Evolutionary conservation across 805 yeast genomes (phyloP).

Genomic region (Yarrowia osloensis): DNA sequence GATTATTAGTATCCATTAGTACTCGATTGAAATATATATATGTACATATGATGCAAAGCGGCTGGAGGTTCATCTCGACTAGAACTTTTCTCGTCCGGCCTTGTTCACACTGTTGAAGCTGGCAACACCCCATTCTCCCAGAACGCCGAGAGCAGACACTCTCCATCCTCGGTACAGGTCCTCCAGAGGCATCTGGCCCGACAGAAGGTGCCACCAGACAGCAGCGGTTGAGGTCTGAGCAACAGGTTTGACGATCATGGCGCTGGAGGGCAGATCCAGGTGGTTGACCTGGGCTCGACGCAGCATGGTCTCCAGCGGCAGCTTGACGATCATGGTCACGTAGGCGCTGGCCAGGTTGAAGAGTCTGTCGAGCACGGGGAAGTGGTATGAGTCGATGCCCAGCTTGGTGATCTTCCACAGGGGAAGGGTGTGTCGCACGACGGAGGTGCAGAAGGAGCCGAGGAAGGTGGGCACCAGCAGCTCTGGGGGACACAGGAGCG

Average conservation of each 20-base stretch:
- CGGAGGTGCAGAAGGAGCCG: slow-evolving; percentile 59
- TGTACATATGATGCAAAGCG: slow-evolving; percentile 5
- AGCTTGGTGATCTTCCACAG: slow-evolving; percentile 58
- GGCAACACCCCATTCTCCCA: slow-evolving; percentile 73
- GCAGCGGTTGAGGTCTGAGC: slow-evolving; percentile 58
- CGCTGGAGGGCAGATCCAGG: slow-evolving; percentile 42
- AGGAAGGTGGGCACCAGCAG: slow-evolving; percentile 69
- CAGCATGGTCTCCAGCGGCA: slow-evolving; percentile 85
- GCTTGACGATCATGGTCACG: slow-evolving; percentile 67
- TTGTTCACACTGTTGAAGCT: slow-evolving; percentile 18
- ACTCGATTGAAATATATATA: slow-evolving; percentile 1
- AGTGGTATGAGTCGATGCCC: slow-evolving; percentile 65
- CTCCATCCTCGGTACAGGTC: slow-evolving; percentile 87
- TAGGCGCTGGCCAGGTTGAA: slow-evolving; percentile 62
- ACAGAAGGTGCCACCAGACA: slow-evolving; percentile 53
- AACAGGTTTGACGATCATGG: slow-evolving; percentile 59
- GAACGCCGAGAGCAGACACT: slow-evolving; percentile 72
- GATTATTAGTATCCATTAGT: neutral
- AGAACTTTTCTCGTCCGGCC: slow-evolving; percentile 28
- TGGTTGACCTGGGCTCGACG: slow-evolving; percentile 80
- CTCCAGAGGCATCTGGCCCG: slow-evolving; percentile 49
- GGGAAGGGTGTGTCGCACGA: slow-evolving; percentile 68
- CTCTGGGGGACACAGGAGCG: slow-evolving; percentile 56
- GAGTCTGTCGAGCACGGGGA: slow-evolving; percentile 61
- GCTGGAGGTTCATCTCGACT: neutral